Conservation (phyloP, 352 stramenopile genomes). For the Blastocystis sp. region DNA sequence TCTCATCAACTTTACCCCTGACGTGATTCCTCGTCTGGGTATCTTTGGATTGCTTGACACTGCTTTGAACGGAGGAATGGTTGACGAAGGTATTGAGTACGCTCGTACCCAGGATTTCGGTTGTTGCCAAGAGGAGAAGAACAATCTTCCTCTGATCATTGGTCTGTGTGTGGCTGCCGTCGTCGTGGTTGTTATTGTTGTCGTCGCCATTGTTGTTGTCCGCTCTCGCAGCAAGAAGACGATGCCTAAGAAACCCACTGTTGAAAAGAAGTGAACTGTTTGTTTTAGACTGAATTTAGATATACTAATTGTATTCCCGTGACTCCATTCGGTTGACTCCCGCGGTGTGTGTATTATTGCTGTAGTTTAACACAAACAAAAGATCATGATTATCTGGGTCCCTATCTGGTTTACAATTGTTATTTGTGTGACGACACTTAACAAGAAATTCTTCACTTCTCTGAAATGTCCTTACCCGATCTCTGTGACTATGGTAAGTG, state of each 20-base stretch:
- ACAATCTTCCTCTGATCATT: background rate
- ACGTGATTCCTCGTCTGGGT: background rate
- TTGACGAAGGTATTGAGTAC: conserved; percentile 18
- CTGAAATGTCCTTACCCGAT: conserved; percentile 45
- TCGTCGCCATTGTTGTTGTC: background rate
- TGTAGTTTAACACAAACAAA: no score
- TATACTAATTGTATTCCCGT: no score
- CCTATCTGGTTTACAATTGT: conserved; percentile 60
- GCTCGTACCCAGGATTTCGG: conserved; percentile 24
- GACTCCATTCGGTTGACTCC: no score
- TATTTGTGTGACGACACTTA: conserved; percentile 52
- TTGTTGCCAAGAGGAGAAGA: conserved; percentile 37
- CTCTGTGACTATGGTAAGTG: conserved; percentile 44
- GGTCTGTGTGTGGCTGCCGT: conserved; percentile 26
- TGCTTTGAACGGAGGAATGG: background rate
- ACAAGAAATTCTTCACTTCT: conserved; percentile 60
- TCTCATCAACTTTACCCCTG: background rate
- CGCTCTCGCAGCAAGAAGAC: background rate
- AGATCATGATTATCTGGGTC: conserved; percentile 59
- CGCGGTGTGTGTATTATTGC: no score
- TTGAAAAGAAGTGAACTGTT: background rate
- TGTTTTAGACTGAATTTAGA: background rate
- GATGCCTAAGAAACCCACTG: conserved; percentile 10
- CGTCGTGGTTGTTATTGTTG: conserved; percentile 20
- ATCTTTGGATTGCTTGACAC: background rate